A percentile compares a stretch with the other conserved stretches of the same genome.
These are phyloP conservation scores for Scutellaria barbata DNA, from an alignment of 257 asterid species.

Conservation along the genomic window DNA sequence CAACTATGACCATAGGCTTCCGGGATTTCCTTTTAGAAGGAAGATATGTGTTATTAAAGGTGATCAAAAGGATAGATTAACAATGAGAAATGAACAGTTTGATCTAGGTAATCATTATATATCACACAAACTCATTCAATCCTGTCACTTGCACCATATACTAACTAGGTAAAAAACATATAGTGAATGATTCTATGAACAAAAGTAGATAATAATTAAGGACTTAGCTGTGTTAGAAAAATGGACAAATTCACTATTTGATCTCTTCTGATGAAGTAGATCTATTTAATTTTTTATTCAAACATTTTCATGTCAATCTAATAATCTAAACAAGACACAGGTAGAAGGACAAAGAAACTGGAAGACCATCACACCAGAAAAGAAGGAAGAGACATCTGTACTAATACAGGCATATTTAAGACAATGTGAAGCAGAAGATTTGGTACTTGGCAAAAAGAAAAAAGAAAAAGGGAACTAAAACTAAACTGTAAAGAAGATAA, in stretches of 20 bases:
- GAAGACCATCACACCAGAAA: conserved; percentile 1
- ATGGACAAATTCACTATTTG: neutral
- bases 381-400: neutral
- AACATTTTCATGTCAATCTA: neutral
- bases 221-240: conserved; percentile 5
- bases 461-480: neutral
- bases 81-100: conserved; percentile 21
- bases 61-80: conserved; percentile 4
- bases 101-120: conserved; percentile 5
- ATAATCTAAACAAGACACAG: conserved; percentile 1
- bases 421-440: conserved; percentile 26
- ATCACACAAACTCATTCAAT: neutral
- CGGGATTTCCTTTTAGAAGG: conserved; percentile 59
- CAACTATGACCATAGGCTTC: conserved; percentile 85
- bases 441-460: neutral
- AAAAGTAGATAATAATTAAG: neutral
- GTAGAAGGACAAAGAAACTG: neutral
- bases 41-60: conserved; percentile 16
- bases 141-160: neutral
- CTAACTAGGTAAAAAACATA: neutral
- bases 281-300: neutral
- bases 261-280: conserved; percentile 7
- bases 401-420: neutral
- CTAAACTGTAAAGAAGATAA: conserved; percentile 4
- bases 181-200: neutral